Evolutionary conservation across 106 monocot genomes (phyloP).

Genomic region (Dioscorea zingiberensis): DNA sequence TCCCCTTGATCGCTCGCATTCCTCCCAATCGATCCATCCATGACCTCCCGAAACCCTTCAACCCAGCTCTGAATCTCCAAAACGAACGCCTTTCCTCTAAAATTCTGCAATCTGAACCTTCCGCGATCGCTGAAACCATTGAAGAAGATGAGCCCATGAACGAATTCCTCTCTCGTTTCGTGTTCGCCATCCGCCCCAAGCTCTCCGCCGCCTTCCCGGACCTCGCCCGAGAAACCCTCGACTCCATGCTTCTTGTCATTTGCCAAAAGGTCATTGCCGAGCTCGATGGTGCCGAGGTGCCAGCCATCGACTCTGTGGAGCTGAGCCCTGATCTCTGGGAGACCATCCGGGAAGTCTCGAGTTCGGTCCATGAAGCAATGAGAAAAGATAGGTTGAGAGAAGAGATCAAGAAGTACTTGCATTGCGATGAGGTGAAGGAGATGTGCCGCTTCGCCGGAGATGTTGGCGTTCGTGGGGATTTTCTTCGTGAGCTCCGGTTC

Average conservation of each 20-base stretch:
- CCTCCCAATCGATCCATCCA: slow-evolving; percentile 14
- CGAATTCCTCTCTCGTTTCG: slow-evolving; percentile 94
- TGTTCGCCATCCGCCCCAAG: slow-evolving; percentile 42
- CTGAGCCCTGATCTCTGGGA: slow-evolving; percentile 84
- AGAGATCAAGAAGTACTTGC: slow-evolving; percentile 71
- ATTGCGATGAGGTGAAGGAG: slow-evolving; percentile 78
- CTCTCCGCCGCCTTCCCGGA: slow-evolving; percentile 54
- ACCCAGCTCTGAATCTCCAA: neutral
- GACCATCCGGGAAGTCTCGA: slow-evolving; percentile 50
- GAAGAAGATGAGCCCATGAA: slow-evolving; percentile 38
- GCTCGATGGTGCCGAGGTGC: slow-evolving; percentile 20
- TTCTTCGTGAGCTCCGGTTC: slow-evolving; percentile 80
- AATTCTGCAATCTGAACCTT: slow-evolving; percentile 12
- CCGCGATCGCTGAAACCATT: slow-evolving; percentile 1
- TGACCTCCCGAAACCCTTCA: slow-evolving; percentile 2
- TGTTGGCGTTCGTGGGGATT: slow-evolving; percentile 62
- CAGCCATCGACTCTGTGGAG: slow-evolving; percentile 20
- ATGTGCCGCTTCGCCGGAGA: slow-evolving; percentile 90
- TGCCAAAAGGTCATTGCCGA: slow-evolving; percentile 54
- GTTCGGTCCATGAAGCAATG: slow-evolving; percentile 58
- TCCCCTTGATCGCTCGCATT: neutral
- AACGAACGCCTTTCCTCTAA: neutral
- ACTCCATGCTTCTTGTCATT: slow-evolving; percentile 76
- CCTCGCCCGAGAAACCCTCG: slow-evolving; percentile 27
- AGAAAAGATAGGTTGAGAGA: slow-evolving; percentile 43